phyloP scores from a whole-genome alignment of 139 green algal genomes.

The Coelastrella sp. region DNA sequence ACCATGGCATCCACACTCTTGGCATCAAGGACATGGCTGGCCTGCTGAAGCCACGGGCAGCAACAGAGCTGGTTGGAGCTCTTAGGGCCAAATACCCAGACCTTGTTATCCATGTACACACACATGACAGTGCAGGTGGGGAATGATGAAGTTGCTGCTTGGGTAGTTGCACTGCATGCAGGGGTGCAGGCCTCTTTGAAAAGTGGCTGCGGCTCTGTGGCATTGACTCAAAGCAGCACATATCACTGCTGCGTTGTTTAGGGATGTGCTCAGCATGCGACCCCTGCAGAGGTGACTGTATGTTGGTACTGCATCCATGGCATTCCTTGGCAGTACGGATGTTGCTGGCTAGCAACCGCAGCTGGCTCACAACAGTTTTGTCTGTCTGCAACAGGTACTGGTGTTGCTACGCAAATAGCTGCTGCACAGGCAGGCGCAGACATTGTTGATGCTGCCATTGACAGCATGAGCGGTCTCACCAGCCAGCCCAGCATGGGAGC shows the following conservation, averaged over 20 bases:
- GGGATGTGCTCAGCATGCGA: too few species aligned
- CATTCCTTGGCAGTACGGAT: neutral
- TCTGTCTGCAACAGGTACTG: conserved; percentile 39
- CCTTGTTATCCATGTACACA: conserved; percentile 90
- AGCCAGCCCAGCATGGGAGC: conserved; percentile 91
- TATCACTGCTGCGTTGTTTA: too few species aligned
- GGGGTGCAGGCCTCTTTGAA: neutral
- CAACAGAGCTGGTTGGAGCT: conserved; percentile 84
- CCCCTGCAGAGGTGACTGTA: too few species aligned
- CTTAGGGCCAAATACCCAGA: conserved; percentile 85
- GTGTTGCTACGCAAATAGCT: conserved; percentile 59
- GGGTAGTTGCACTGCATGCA: neutral
- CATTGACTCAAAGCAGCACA: too few species aligned
- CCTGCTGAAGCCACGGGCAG: conserved; percentile 87
- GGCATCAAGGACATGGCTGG: conserved; percentile 93
- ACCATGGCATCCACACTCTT: conserved; percentile 86
- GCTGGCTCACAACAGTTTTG: neutral
- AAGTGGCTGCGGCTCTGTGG: neutral
- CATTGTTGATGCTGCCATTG: conserved; percentile 89
- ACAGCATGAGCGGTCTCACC: conserved; percentile 86
- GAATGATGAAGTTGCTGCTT: neutral
- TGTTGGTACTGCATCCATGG: too few species aligned
- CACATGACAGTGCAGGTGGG: conserved; percentile 90
- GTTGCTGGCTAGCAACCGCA: neutral
- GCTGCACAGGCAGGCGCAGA: conserved; percentile 85